Conservation (phyloP, 371 early-diverging fungal species). For the Umbelopsis sp. region DNA sequence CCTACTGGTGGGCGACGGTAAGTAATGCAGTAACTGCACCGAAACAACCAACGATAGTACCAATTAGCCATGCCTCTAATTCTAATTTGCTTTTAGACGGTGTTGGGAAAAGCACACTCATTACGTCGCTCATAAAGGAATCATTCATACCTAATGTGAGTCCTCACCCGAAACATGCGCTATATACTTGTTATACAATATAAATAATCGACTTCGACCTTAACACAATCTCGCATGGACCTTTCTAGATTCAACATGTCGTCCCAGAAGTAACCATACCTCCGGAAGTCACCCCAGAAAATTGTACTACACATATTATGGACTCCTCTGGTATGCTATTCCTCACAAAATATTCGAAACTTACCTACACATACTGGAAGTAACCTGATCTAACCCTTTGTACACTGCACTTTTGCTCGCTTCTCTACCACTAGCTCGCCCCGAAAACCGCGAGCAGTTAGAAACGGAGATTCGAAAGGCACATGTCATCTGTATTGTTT, state of each 20-base stretch:
- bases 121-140: constrained; percentile 95
- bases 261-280: constrained; percentile 98
- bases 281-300: constrained; percentile 95
- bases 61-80: too few relatives aligned
- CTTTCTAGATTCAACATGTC: constrained; percentile 87
- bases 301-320: constrained; percentile 94
- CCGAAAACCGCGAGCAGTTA: constrained; percentile 85
- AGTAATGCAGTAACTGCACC: constrained; percentile 20
- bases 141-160: constrained; percentile 89
- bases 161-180: not conserved
- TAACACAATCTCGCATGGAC: not conserved
- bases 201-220: too few relatives aligned
- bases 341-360: not conserved
- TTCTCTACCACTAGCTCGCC: constrained; percentile 59
- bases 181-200: not conserved
- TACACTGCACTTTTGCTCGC: not conserved
- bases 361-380: not conserved
- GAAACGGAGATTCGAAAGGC: constrained; percentile 92
- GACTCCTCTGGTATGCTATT: constrained; percentile 81
- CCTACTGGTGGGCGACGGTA: constrained; percentile 91
- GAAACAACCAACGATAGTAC: too few relatives aligned
- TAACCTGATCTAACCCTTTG: too few relatives aligned
- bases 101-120: constrained; percentile 95
- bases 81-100: constrained; percentile 60
- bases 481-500: constrained; percentile 96